phyloP scores from a whole-genome alignment of 2,329 filamentous ascomycete genomes.

The Shiraia sp. region DNA sequence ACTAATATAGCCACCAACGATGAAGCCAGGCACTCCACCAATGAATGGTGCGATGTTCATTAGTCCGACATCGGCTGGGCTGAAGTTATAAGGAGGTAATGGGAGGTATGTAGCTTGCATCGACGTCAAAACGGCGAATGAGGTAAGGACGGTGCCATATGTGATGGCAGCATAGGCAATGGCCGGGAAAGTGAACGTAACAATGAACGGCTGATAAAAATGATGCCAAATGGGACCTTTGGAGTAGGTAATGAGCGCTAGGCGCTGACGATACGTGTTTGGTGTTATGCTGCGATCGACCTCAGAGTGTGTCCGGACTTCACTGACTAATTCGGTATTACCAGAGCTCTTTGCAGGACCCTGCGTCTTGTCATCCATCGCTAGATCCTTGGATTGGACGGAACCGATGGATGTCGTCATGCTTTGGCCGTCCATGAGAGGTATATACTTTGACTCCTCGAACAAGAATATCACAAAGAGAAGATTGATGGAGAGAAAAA shows the following conservation, averaged over 20 bases:
- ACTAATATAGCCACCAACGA: conserved; percentile 23
- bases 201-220: conserved; percentile 43
- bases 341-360: conserved; percentile 4
- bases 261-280: conserved; percentile 50
- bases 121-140: conserved; percentile 45
- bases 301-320: conserved; percentile 17
- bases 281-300: conserved; percentile 35
- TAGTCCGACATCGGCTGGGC: conserved; percentile 43
- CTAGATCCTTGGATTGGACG: neutral
- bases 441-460: conserved; percentile 40
- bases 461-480: conserved; percentile 51
- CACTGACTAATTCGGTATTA: conserved; percentile 4
- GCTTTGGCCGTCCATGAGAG: conserved; percentile 9
- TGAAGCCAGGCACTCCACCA: conserved; percentile 39
- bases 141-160: conserved; percentile 46
- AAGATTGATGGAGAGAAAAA: conserved; percentile 46
- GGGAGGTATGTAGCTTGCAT: conserved; percentile 44
- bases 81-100: conserved; percentile 47
- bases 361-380: neutral
- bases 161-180: conserved; percentile 44
- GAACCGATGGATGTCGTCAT: neutral
- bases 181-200: conserved; percentile 46
- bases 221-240: conserved; percentile 40
- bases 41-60: conserved; percentile 49
- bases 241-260: conserved; percentile 43